Evolutionary conservation across 192 early-diverging fungal species (phyloP).

Genomic region (Dissophora globulifera): DNA sequence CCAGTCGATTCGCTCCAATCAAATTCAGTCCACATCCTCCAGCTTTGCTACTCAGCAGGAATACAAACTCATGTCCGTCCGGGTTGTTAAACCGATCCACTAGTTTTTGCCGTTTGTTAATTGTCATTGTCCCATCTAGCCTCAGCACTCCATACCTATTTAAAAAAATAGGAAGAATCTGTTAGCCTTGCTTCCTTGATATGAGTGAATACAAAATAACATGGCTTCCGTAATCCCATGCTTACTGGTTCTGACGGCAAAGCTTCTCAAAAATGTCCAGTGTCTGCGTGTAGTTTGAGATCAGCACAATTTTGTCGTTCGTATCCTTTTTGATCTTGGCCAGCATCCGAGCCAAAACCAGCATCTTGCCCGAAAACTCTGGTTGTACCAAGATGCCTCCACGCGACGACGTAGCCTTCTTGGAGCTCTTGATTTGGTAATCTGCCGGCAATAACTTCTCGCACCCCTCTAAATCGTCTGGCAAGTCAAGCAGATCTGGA

Average conservation of each 20-base stretch:
- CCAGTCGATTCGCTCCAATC: slow-evolving; percentile 96
- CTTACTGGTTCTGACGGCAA: slow-evolving; percentile 78
- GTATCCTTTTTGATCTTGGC: slow-evolving; percentile 74
- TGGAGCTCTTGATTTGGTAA: slow-evolving; percentile 58
- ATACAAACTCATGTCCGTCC: slow-evolving; percentile 86
- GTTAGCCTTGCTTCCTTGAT: no score
- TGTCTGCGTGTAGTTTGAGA: slow-evolving; percentile 99
- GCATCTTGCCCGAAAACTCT: slow-evolving; percentile 92
- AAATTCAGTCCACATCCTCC: slow-evolving; percentile 99
- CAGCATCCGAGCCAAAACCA: slow-evolving; percentile 82
- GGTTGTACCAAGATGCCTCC: slow-evolving; percentile 56
- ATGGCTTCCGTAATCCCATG: no score
- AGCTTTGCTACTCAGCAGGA: slow-evolving; percentile 96
- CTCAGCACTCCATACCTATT: slow-evolving; percentile 77
- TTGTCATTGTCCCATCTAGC: slow-evolving; percentile 93
- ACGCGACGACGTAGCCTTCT: slow-evolving; percentile 45
- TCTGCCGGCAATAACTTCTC: slow-evolving; percentile 63
- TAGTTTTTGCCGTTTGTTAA: slow-evolving; percentile 92
- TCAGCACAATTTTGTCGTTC: slow-evolving; percentile 96
- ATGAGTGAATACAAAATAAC: neutral
- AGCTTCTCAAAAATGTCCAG: slow-evolving; percentile 93
- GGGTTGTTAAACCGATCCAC: slow-evolving; percentile 98
- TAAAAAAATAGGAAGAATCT: neutral
- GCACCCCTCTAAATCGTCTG: slow-evolving; percentile 67
- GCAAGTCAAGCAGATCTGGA: slow-evolving; percentile 85